A percentile compares a stretch with the other conserved stretches of the same genome.
These are phyloP conservation scores for Groenewaldozyma tartarivorans DNA, from an alignment of 805 yeast species.

Conservation along the genomic window DNA sequence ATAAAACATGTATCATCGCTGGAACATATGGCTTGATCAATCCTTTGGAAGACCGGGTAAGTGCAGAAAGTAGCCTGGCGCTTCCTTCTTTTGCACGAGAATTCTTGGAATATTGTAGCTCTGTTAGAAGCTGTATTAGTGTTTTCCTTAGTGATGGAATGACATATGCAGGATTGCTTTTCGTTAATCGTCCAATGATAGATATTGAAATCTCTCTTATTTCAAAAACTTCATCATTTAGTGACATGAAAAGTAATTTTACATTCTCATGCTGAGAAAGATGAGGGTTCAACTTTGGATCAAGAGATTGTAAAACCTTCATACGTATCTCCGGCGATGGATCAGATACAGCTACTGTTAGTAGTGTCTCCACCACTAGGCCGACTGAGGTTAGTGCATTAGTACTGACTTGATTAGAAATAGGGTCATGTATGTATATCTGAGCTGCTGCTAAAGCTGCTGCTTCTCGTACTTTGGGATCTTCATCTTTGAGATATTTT, in stretches of 20 bases:
- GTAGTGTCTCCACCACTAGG: slow-evolving; percentile 69
- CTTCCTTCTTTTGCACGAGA: slow-evolving; percentile 78
- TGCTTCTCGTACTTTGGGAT: slow-evolving; percentile 66
- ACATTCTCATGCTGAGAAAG: slow-evolving; percentile 91
- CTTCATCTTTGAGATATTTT: slow-evolving; percentile 73
- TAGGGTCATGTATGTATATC: slow-evolving; percentile 67
- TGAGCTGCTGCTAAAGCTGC: slow-evolving; percentile 80
- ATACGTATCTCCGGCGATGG: slow-evolving; percentile 77
- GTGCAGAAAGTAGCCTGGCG: slow-evolving; percentile 60
- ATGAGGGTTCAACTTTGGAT: slow-evolving; percentile 77
- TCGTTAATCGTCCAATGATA: slow-evolving; percentile 74
- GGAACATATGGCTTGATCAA: slow-evolving; percentile 85
- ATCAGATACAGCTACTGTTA: slow-evolving; percentile 81
- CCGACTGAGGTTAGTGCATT: slow-evolving; percentile 75
- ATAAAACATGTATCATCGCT: slow-evolving; percentile 76
- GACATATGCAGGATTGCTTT: slow-evolving; percentile 89
- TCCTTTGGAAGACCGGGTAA: slow-evolving; percentile 69
- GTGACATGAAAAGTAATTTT: slow-evolving; percentile 70
- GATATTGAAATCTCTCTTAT: slow-evolving; percentile 70
- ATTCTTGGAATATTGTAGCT: slow-evolving; percentile 71
- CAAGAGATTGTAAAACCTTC: slow-evolving; percentile 65
- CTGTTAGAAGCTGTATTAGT: slow-evolving; percentile 74
- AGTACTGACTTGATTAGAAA: slow-evolving; percentile 74
- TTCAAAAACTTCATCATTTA: slow-evolving; percentile 82
- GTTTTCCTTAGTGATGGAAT: slow-evolving; percentile 87